phyloP scores from a whole-genome alignment of 148 eudicot genomes.

The Talinum fruticosum region DNA sequence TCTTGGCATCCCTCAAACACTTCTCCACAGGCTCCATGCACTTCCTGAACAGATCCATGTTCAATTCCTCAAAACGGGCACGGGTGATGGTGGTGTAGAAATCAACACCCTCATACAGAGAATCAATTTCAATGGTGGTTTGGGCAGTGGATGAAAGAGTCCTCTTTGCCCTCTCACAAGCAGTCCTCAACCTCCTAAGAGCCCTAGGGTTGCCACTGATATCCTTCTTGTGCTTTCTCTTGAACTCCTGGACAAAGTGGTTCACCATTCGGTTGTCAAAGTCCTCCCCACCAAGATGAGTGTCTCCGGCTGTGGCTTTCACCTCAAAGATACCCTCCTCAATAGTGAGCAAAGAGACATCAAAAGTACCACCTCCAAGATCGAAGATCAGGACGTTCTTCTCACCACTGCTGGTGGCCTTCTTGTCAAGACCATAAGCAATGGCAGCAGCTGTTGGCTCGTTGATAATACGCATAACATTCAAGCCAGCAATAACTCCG shows the following conservation, averaged over 20 bases:
- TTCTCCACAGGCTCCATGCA: slow-evolving; percentile 21
- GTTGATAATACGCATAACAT: slow-evolving; percentile 8
- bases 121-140: slow-evolving; percentile 13
- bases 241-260: slow-evolving; percentile 15
- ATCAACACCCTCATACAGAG: slow-evolving; percentile 22
- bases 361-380: slow-evolving; percentile 21
- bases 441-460: slow-evolving; percentile 22
- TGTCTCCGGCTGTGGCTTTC: slow-evolving; percentile 28
- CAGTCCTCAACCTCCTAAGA: slow-evolving; percentile 13
- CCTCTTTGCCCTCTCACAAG: slow-evolving; percentile 11
- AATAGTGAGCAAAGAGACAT: slow-evolving; percentile 26
- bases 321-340: slow-evolving; percentile 33
- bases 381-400: slow-evolving; percentile 17
- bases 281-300: slow-evolving; percentile 23
- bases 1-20: slow-evolving; percentile 22
- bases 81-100: slow-evolving; percentile 20
- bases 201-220: slow-evolving; percentile 14
- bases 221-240: slow-evolving; percentile 19
- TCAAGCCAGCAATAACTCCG: slow-evolving; percentile 7
- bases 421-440: slow-evolving; percentile 22
- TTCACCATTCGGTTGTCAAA: slow-evolving; percentile 16
- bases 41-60: slow-evolving; percentile 18
- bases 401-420: slow-evolving; percentile 20
- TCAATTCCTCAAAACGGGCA: slow-evolving; percentile 21
- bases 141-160: slow-evolving; percentile 9